Conservation (phyloP, 768 basidiomycete genomes). For the Butyriboletus loyo region DNA sequence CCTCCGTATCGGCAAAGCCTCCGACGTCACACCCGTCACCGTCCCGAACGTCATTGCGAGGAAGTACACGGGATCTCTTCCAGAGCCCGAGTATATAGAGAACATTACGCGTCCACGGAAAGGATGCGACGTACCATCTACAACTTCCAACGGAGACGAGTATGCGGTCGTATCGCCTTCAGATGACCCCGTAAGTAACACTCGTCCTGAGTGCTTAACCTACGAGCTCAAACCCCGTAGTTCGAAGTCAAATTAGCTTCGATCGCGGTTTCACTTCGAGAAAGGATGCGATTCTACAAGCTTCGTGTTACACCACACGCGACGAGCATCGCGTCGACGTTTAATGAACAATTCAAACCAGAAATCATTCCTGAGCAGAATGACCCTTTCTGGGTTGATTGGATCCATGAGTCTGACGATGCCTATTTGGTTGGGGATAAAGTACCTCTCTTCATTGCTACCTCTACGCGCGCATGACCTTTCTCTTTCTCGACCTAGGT, state of each 20-base stretch:
- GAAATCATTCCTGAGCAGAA: slow-evolving; percentile 84
- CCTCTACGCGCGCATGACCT: slow-evolving; percentile 2
- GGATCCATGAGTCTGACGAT: slow-evolving; percentile 63
- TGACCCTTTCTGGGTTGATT: slow-evolving; percentile 80
- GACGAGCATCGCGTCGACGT: slow-evolving; percentile 65
- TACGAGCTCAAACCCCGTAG: slow-evolving; percentile 34
- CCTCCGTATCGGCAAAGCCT: slow-evolving; percentile 72
- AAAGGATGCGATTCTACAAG: slow-evolving; percentile 85
- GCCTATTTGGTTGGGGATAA: slow-evolving; percentile 64
- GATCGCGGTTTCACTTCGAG: slow-evolving; percentile 68
- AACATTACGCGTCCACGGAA: slow-evolving; percentile 56
- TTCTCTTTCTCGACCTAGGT: slow-evolving; percentile 45
- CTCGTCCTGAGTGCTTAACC: background rate
- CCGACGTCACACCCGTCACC: slow-evolving; percentile 67
- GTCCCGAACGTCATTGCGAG: slow-evolving; percentile 75
- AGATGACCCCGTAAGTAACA: slow-evolving; percentile 59
- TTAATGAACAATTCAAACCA: slow-evolving; percentile 81
- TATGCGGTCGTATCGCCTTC: slow-evolving; percentile 44
- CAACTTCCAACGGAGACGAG: slow-evolving; percentile 44
- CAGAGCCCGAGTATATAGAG: slow-evolving; percentile 43
- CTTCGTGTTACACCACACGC: slow-evolving; percentile 71
- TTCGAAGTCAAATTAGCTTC: slow-evolving; percentile 75
- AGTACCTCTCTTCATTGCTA: slow-evolving; percentile 35
- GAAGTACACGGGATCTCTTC: slow-evolving; percentile 47
- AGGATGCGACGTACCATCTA: slow-evolving; percentile 23